Evolutionary conservation across 345 rosid genomes (phyloP), one percentile per base, ranked within the genome.

Genomic region (Brassica rapa): DNA sequence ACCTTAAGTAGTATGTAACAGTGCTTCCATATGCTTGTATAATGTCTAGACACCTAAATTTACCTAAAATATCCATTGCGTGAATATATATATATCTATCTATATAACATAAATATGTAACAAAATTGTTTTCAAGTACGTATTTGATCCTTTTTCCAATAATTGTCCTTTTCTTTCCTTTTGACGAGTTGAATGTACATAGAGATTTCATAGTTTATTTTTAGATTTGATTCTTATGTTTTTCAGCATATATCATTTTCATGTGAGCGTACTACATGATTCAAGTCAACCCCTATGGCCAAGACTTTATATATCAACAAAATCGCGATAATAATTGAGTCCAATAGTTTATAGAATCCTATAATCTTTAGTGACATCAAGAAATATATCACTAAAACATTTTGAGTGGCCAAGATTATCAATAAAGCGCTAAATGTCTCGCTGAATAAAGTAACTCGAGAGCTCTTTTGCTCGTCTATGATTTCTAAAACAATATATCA

Each of bases 161-260:
- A 61, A 72, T 61, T 72, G 76, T 72, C 60, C 59, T 43, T 61
- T 35, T 56, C 3, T 16, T 56, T 19, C 30, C 30, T 53, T 53
- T 35, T 61, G 25, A 72, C 67, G 24, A 71, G 57, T n/a, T 72
- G 75, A 61, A 41, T 72, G 43, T 41, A 60, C 11, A 30, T 30
- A 9, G 15, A 69, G 30, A 19, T 70, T 70, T 30, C 74, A 57
- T 55, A 56, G 9, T 23, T 12, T 23, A 19, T 30, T 35, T 70
- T 55, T 55, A 56, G 11, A 21, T 57, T 35, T 57, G 15, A 24
- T 59, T 10, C n/a, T 10, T 59, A 23, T 60, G 64, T 24, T 60
- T 60, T 60, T 25, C 63, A 60, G 63, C 63, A 60, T 60, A 25
- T 60, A 24, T 60, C n/a, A 3, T 59, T 59, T 57, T 59, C 30